These are phyloP conservation scores for Dictyostelium purpureum DNA, from an alignment of 78 protist genomes.

Conservation along the genomic window DNA sequence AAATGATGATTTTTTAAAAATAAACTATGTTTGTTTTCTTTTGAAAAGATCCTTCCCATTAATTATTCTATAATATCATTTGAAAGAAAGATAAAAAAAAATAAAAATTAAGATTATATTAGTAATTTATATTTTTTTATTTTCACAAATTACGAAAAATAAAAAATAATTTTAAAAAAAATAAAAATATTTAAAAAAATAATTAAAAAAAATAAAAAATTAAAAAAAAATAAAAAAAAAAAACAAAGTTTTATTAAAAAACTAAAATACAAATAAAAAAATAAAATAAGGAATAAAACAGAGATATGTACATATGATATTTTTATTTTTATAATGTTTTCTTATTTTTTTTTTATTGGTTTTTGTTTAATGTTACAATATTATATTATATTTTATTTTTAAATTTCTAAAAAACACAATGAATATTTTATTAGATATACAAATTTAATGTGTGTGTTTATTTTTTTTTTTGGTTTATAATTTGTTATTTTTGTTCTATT, in stretches of 20 bases:
- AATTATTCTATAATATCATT: background rate
- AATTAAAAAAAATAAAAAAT: background rate
- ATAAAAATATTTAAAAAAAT: background rate
- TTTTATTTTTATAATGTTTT: background rate
- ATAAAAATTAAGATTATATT: too few relatives aligned
- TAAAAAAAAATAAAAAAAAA: background rate
- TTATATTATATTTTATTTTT: background rate
- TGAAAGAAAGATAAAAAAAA: too few relatives aligned
- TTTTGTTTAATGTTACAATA: background rate
- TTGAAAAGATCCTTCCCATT: background rate
- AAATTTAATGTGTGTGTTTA: background rate
- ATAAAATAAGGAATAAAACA: background rate
- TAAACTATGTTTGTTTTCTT: background rate
- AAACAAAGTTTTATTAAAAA: background rate
- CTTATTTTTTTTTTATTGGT: background rate
- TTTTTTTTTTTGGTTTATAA: background rate
- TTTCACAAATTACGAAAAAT: background rate
- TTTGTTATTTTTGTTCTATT: background rate
- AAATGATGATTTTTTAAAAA: background rate
- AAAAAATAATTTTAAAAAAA: background rate
- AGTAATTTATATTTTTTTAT: background rate
- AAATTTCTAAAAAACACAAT: background rate
- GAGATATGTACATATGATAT: background rate
- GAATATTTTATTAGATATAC: background rate
- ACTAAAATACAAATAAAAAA: background rate